These are phyloP conservation scores for Diaporthe sp. DNA, from an alignment of 2,329 filamentous ascomycete species.

Conservation along the genomic window DNA sequence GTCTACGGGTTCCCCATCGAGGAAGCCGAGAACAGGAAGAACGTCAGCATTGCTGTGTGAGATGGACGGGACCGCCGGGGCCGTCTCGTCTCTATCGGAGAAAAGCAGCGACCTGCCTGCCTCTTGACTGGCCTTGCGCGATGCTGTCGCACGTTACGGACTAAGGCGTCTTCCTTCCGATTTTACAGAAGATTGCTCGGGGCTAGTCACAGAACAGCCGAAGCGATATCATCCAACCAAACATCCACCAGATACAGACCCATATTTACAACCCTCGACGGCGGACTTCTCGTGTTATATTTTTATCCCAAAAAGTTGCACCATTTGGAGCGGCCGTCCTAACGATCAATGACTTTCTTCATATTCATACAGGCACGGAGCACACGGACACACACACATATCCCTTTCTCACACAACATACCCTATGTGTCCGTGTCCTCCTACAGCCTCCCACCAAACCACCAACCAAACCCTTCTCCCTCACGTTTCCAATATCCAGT, in stretches of 20 bases:
- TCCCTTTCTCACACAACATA: not conserved
- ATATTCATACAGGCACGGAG: not conserved
- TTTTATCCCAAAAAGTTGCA: conserved; percentile 9
- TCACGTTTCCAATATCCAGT: conserved; percentile 24
- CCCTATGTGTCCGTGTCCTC: not conserved
- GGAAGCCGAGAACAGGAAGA: conserved; percentile 78
- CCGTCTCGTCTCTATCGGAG: not conserved
- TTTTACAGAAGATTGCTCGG: not conserved
- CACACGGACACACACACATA: not conserved
- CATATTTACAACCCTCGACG: not conserved
- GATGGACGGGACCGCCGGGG: not conserved
- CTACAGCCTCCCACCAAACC: not conserved
- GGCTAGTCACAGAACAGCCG: not conserved
- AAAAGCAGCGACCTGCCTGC: not conserved
- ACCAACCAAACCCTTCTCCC: conserved; percentile 3
- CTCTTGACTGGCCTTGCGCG: not conserved
- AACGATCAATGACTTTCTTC: conserved; percentile 37
- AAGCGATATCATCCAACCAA: not conserved
- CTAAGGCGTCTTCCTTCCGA: not conserved
- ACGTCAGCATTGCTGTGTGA: conserved; percentile 71
- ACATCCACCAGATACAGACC: not conserved
- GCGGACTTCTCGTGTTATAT: conserved; percentile 17
- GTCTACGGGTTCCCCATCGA: conserved; percentile 89
- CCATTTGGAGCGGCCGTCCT: conserved; percentile 30
- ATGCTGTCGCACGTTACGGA: not conserved